Evolutionary conservation across 2,329 filamentous ascomycete genomes (phyloP).

Genomic region (Pseudopyrenochaeta lycopersici): DNA sequence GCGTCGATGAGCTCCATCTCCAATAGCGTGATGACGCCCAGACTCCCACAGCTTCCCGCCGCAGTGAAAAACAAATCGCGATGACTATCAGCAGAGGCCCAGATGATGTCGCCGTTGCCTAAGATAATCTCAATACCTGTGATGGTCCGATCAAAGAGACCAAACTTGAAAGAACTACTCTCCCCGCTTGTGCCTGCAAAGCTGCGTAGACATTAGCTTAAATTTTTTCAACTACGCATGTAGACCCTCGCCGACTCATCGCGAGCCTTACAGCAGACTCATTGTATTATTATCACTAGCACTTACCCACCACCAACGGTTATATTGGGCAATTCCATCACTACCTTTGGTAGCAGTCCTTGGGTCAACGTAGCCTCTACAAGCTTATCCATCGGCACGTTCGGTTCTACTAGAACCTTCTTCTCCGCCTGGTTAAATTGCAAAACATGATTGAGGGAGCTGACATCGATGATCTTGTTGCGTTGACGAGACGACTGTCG

Average conservation of each 20-base stretch:
- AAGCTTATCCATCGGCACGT: slow-evolving; percentile 73
- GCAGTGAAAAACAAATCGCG: slow-evolving; percentile 67
- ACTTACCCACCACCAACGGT: slow-evolving; percentile 68
- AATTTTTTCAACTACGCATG: neutral
- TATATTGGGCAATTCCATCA: slow-evolving; percentile 77
- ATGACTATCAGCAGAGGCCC: slow-evolving; percentile 55
- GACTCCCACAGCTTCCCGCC: slow-evolving; percentile 66
- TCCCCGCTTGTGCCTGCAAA: slow-evolving; percentile 74
- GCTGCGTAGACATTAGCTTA: slow-evolving; percentile 8
- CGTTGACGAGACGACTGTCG: slow-evolving; percentile 53
- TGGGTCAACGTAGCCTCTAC: slow-evolving; percentile 65
- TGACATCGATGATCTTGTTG: slow-evolving; percentile 59
- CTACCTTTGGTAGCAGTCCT: slow-evolving; percentile 69
- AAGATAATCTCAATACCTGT: slow-evolving; percentile 71
- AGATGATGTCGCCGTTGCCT: slow-evolving; percentile 64
- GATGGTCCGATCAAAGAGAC: slow-evolving; percentile 72
- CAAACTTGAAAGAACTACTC: slow-evolving; percentile 71
- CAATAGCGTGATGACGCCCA: slow-evolving; percentile 69
- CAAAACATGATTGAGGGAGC: slow-evolving; percentile 58
- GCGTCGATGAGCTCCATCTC: slow-evolving; percentile 67
- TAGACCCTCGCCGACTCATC: neutral
- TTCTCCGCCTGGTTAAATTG: slow-evolving; percentile 52
- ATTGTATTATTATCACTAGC: neutral
- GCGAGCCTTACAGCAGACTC: neutral
- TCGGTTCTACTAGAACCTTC: slow-evolving; percentile 69